These are phyloP conservation scores for Lactifluus volemus DNA, from an alignment of 768 basidiomycete species.

Conservation along the genomic window DNA sequence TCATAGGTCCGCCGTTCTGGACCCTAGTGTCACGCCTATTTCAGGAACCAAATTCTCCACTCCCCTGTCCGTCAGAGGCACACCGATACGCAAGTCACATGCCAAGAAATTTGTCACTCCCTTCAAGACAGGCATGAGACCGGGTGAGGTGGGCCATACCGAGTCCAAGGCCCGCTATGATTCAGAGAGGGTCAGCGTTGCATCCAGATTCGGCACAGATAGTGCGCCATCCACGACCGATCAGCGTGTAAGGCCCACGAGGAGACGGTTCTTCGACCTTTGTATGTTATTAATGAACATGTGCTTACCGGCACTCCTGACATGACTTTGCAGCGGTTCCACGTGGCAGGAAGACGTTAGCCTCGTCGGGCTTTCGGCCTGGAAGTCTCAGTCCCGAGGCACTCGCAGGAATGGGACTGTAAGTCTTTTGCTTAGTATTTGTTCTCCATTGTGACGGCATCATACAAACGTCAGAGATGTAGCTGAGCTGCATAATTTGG, in stretches of 20 bases:
- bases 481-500: constrained; percentile 7
- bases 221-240: background rate
- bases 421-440: background rate
- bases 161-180: constrained; percentile 12
- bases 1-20: background rate
- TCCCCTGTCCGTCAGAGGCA: background rate
- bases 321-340: background rate
- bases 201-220: background rate
- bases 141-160: constrained; percentile 33
- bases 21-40: background rate
- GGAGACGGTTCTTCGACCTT: constrained; percentile 13
- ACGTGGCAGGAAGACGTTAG: constrained; percentile 36
- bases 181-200: background rate
- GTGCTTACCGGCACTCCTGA: background rate
- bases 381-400: constrained; percentile 37
- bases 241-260: background rate
- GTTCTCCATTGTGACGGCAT: background rate
- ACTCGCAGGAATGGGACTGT: constrained; percentile 47
- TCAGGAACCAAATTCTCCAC: constrained; percentile 6
- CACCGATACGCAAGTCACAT: constrained; percentile 4
- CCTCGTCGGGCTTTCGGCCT: constrained; percentile 43
- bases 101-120: constrained; percentile 42
- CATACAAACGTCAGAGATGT: constrained; percentile 8
- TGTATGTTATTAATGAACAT: background rate
- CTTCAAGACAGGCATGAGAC: constrained; percentile 48